Evolutionary conservation across 2,329 filamentous ascomycete species (phyloP), one percentile per base, ranked within the genome.

Genomic region (Calonectria hongkongensis): DNA sequence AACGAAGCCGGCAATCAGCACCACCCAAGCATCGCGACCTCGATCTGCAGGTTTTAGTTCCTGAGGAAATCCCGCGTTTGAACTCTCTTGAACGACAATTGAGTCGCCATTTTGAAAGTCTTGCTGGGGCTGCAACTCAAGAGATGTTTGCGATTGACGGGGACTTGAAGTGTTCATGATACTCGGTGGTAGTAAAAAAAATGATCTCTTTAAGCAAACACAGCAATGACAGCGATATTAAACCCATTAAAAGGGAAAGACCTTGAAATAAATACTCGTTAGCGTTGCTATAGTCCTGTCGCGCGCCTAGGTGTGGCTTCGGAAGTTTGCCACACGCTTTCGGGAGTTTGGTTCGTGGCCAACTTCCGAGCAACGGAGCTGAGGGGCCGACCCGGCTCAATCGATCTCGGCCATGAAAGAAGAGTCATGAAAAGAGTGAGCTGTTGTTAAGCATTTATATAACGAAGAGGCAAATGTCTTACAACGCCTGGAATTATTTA

Each of bases 1-100:
- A n/a, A 81, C 60, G 56, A 81, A 81, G 18, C 73, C 75, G 16
- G 75, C 76, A 51, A 68, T 63, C n/a, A 81, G 74, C 7, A 81
- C 48, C 36, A 47, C 76, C 79, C 79, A 81, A 16, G 79, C 79
- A 25, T 74, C 75, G 25, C 74, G 13, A 16, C 79, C 79, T 27
- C 79, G 60, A 58, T 81, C 79, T 1, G 73, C 60, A 10, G 80
- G 79, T 5, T 68, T 63, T 8, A 68, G 25, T 9, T 68, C 54
- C 48, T 68, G 66, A 3, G 51, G 28, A 3, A 50, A 9, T 10
- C 66, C 51, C 50, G 18, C 39, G 16, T 21, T 33, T 21, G n/a
- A 15, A 4, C 15, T 16, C 2, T 48, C 25, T 21, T 28, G 41
- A 8, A 6, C 18, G n/a, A n/a, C 12, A n/a, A 13, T 25, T 12